A percentile compares a stretch with the other conserved stretches of the same genome.
phyloP scores from a whole-genome alignment of 768 basidiomycete genomes.

The Boletus insuetus region DNA sequence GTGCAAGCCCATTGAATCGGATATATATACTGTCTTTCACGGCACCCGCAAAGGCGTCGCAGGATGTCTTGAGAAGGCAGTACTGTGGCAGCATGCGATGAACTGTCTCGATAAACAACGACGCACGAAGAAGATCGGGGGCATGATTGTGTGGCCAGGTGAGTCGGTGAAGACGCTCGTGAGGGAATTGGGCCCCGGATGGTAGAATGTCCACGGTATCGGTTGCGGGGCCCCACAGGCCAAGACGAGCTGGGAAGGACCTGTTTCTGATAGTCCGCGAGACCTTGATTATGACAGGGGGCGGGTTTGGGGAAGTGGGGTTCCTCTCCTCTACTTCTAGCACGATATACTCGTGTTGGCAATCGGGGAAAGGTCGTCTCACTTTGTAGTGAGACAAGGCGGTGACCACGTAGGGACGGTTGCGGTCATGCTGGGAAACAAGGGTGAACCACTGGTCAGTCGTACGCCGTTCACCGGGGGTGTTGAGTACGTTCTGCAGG shows the following conservation, averaged over 20 bases:
- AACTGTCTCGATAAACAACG: not conserved
- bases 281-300: not conserved
- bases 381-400: not conserved
- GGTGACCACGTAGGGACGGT: not conserved
- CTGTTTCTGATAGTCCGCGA: not conserved
- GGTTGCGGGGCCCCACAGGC: not conserved
- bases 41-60: not conserved
- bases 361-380: not conserved
- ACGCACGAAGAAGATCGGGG: not conserved
- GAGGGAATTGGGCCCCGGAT: not conserved
- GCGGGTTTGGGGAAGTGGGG: too few relatives aligned
- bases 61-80: not conserved
- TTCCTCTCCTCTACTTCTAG: not conserved
- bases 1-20: not conserved
- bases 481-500: too few relatives aligned
- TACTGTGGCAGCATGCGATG: not conserved
- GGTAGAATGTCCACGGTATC: not conserved
- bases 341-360: not conserved
- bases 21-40: not conserved
- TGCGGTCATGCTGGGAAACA: not conserved
- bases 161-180: not conserved
- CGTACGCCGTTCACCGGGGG: too few relatives aligned
- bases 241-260: not conserved
- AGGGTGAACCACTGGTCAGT: too few relatives aligned
- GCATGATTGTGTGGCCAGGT: not conserved